Conservation (phyloP, 305 asterid species). For the Plantago lanceolata region DNA sequence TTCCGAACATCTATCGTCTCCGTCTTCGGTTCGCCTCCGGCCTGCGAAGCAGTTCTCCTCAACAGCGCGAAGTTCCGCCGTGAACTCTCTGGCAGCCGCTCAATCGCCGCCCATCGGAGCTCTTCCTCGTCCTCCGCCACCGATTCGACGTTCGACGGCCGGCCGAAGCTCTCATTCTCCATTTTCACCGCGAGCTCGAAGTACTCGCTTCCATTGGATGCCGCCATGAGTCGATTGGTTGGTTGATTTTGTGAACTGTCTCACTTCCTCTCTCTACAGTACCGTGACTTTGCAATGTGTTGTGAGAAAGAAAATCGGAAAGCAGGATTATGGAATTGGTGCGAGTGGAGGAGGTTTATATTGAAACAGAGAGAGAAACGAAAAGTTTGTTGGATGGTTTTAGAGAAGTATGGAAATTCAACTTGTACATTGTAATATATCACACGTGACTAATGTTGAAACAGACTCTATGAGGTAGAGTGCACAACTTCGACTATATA, state of each 20-base stretch:
- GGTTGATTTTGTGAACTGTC: too few relatives aligned
- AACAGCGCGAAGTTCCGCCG: conserved; percentile 45
- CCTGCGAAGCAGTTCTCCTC: conserved; percentile 32
- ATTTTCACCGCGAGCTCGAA: conserved; percentile 53
- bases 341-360: too few relatives aligned
- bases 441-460: too few relatives aligned
- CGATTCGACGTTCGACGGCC: conserved; percentile 62
- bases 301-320: neutral
- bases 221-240: conserved; percentile 40
- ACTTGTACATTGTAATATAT: too few relatives aligned
- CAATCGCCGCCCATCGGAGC: conserved; percentile 76
- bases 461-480: too few relatives aligned
- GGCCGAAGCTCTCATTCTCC: conserved; percentile 39
- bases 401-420: too few relatives aligned
- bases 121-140: conserved; percentile 64
- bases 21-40: conserved; percentile 22
- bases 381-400: too few relatives aligned
- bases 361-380: too few relatives aligned
- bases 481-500: too few relatives aligned
- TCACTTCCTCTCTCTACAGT: neutral
- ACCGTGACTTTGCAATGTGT: neutral
- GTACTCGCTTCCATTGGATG: conserved; percentile 68
- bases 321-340: too few relatives aligned
- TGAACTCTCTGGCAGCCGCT: conserved; percentile 63
- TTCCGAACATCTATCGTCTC: conserved; percentile 69